Percentiles rank a stretch among this genome's conserved stretches.
phyloP scores from a whole-genome alignment of 2,329 filamentous ascomycete species.

The Harringtonia aguacate region DNA sequence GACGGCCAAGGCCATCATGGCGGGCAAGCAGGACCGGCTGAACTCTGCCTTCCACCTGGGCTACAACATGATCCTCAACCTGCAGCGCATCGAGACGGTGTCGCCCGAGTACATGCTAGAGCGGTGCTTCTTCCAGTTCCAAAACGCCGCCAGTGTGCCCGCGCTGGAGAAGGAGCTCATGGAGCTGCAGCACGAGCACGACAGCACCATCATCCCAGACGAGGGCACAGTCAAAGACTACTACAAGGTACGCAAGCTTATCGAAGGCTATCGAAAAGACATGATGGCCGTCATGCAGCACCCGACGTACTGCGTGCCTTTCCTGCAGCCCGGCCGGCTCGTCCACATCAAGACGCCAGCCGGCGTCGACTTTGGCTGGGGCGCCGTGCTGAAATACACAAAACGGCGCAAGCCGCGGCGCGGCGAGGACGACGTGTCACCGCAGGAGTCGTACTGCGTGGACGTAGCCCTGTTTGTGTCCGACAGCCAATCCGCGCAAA shows the following conservation, averaged over 20 bases:
- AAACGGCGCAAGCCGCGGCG: constrained; percentile 52
- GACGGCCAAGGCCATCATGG: constrained; percentile 89
- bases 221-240: constrained; percentile 89
- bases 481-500: constrained; percentile 30
- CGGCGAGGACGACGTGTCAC: constrained; percentile 54
- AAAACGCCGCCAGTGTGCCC: constrained; percentile 83
- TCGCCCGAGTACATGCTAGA: constrained; percentile 99
- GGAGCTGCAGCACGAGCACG: constrained; percentile 64
- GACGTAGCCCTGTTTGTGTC: constrained; percentile 65
- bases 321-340: constrained; percentile 77
- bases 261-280: constrained; percentile 74
- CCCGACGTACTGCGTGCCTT: constrained; percentile 75
- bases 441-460: constrained; percentile 70
- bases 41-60: constrained; percentile 97
- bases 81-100: constrained; percentile 97
- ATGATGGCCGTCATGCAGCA: constrained; percentile 89
- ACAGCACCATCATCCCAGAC: constrained; percentile 67
- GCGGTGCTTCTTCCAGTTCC: constrained; percentile 95
- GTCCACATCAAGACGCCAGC: constrained; percentile 70
- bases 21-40: constrained; percentile 90
- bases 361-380: constrained; percentile 86
- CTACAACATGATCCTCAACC: constrained; percentile 98
- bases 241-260: constrained; percentile 76
- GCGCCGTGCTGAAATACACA: constrained; percentile 68
- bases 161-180: constrained; percentile 73